Percentiles rank a stretch among this genome's conserved stretches.
These are phyloP conservation scores for Aureococcus anophagefferens DNA, from an alignment of 108 stramenopile species.

Conservation along the genomic window DNA sequence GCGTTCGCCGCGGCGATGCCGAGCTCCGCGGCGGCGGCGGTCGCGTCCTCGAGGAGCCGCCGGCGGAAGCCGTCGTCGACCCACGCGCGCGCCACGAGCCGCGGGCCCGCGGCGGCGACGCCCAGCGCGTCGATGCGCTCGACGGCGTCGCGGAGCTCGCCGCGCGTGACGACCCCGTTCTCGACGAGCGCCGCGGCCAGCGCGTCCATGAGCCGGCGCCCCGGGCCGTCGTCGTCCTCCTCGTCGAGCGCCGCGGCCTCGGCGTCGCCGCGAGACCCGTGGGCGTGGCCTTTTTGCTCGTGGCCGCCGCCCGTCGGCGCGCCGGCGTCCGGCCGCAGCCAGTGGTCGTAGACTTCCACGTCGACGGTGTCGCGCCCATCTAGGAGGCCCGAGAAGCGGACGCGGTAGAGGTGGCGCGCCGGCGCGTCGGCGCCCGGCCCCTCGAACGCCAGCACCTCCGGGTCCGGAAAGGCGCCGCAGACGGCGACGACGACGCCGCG, in stretches of 20 bases:
- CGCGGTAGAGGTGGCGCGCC: slow-evolving; percentile 32
- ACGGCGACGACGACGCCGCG: slow-evolving; percentile 30
- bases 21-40: slow-evolving; percentile 42
- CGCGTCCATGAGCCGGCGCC: slow-evolving; percentile 30
- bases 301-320: slow-evolving; percentile 9
- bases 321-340: slow-evolving; percentile 33
- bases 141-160: slow-evolving; percentile 31
- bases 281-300: slow-evolving; percentile 21
- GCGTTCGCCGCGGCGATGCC: slow-evolving; percentile 48
- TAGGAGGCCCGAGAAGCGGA: slow-evolving; percentile 14
- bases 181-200: slow-evolving; percentile 25
- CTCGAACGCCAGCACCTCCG: slow-evolving; percentile 42
- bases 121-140: slow-evolving; percentile 40
- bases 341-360: slow-evolving; percentile 48
- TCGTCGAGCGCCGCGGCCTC: slow-evolving; percentile 16
- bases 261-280: too few species aligned
- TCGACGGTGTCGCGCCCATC: slow-evolving; percentile 34
- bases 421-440: slow-evolving; percentile 18
- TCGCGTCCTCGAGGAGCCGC: slow-evolving; percentile 38
- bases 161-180: slow-evolving; percentile 21
- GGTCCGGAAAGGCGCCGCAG: slow-evolving; percentile 35
- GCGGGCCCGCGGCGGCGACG: slow-evolving; percentile 22
- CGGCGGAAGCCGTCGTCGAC: slow-evolving; percentile 35
- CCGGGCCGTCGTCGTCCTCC: slow-evolving; percentile 34
- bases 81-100: slow-evolving; percentile 46